Evolutionary conservation across 441 rosid genomes (phyloP).

Genomic region (Hypseocharis bilobata): DNA sequence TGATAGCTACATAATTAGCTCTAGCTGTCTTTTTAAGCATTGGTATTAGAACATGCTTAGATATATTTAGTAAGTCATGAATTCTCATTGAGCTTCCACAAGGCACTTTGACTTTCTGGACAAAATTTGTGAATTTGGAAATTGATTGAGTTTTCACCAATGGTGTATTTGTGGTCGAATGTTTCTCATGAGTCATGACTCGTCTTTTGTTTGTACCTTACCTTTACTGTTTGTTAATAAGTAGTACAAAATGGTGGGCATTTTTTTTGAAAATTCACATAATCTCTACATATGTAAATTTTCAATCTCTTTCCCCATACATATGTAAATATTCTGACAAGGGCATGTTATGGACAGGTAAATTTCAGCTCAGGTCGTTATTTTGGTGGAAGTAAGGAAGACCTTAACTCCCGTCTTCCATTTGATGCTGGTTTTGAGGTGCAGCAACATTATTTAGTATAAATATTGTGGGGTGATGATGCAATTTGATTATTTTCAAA

Average conservation of each 20-base stretch:
- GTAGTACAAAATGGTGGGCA: not conserved
- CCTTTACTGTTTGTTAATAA: not conserved
- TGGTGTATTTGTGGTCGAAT: not conserved
- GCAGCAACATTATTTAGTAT: conserved; percentile 2
- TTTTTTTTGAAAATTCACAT: not conserved
- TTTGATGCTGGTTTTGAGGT: conserved; percentile 99
- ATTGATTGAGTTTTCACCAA: not conserved
- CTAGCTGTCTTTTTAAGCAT: conserved; percentile 6
- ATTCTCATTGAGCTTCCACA: not conserved
- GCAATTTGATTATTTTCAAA: conserved; percentile 15
- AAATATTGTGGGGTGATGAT: conserved; percentile 8
- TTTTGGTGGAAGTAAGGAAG: conserved; percentile 41
- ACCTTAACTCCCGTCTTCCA: conserved; percentile 52
- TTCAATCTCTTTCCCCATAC: not conserved
- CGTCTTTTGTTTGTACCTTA: conserved; percentile 4
- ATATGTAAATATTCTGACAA: conserved; percentile 7
- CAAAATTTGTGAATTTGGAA: conserved; percentile 10
- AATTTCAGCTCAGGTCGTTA: conserved; percentile 96
- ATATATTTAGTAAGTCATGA: too few species aligned
- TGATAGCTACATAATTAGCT: not conserved
- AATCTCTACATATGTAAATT: not conserved
- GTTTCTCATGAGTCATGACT: not conserved
- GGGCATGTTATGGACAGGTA: conserved; percentile 39
- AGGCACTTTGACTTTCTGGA: not conserved
- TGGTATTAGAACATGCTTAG: too few species aligned